Percentiles rank a stretch among this genome's conserved stretches.
These are phyloP conservation scores for Citrullus amarus DNA, from an alignment of 306 rosid species.

Conservation along the genomic window DNA sequence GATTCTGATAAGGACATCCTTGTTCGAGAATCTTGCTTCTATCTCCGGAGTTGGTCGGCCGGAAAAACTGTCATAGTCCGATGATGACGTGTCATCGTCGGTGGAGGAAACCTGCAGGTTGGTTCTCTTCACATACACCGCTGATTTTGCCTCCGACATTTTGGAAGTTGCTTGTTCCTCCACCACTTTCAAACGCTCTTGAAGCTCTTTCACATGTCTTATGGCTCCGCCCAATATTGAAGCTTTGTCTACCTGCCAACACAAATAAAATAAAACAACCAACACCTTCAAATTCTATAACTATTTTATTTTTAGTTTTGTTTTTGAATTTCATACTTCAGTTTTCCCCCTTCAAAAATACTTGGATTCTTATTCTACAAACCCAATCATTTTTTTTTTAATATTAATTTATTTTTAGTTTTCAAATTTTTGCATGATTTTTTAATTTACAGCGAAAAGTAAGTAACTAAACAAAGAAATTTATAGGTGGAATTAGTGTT, in stretches of 20 bases:
- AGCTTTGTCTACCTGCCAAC: slow-evolving; percentile 75
- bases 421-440: too few relatives aligned
- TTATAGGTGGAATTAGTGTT: too few relatives aligned
- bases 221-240: slow-evolving; percentile 74
- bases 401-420: too few relatives aligned
- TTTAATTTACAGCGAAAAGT: too few relatives aligned
- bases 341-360: too few relatives aligned
- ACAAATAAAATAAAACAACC: too few relatives aligned
- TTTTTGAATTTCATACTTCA: too few relatives aligned
- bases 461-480: too few relatives aligned
- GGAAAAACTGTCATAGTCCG: slow-evolving; percentile 1
- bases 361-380: too few relatives aligned
- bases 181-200: slow-evolving; percentile 28
- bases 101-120: slow-evolving; percentile 12
- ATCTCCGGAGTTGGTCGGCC: slow-evolving; percentile 1
- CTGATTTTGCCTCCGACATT: slow-evolving; percentile 23
- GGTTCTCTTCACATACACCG: not conserved
- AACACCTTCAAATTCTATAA: too few relatives aligned
- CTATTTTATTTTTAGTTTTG: too few relatives aligned
- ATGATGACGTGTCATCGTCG: not conserved
- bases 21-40: slow-evolving; percentile 4
- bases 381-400: too few relatives aligned
- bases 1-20: not conserved
- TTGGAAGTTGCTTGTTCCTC: slow-evolving; percentile 37
- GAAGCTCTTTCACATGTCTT: slow-evolving; percentile 45